Evolutionary conservation across 164 flowering plant genomes (phyloP).

Genomic region (Magnolia changhungtana): DNA sequence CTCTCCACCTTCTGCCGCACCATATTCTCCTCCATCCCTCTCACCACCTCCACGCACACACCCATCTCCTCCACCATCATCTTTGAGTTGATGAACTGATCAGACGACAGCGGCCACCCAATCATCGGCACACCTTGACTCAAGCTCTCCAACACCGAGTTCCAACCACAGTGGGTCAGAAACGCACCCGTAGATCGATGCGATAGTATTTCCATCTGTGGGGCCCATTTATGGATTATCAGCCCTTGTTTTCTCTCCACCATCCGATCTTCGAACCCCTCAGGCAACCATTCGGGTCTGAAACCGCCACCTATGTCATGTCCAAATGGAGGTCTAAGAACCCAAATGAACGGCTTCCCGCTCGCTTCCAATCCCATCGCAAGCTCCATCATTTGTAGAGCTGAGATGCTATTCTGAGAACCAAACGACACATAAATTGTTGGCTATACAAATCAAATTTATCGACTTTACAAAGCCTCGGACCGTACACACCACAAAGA

Average conservation of each 20-base stretch:
- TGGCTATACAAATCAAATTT: too few species aligned
- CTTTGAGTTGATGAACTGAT: too few species aligned
- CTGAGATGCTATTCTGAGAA: not conserved
- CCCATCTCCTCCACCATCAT: too few species aligned
- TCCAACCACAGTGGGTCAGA: slow-evolving; percentile 14
- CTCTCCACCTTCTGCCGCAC: not conserved
- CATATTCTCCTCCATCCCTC: slow-evolving; percentile 1
- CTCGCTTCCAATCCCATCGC: slow-evolving; percentile 8
- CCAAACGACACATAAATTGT: slow-evolving; percentile 6
- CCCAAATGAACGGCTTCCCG: slow-evolving; percentile 10
- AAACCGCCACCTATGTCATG: slow-evolving; percentile 15
- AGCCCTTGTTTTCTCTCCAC: slow-evolving; percentile 8
- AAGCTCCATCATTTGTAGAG: slow-evolving; percentile 5
- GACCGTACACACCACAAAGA: too few species aligned
- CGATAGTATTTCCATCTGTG: slow-evolving; percentile 9
- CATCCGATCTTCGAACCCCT: slow-evolving; percentile 15
- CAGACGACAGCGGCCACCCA: too few species aligned
- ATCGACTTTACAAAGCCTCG: too few species aligned
- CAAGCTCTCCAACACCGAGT: slow-evolving; percentile 15
- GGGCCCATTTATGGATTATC: slow-evolving; percentile 8
- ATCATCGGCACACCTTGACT: too few species aligned
- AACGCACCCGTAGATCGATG: slow-evolving; percentile 9
- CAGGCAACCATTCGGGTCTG: slow-evolving; percentile 17
- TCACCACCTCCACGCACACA: too few species aligned
- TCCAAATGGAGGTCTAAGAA: slow-evolving; percentile 24